A percentile compares a stretch with the other conserved stretches of the same genome.
Evolutionary conservation across 441 rosid species (phyloP).

Genomic region (Erodium chrysanthum): DNA sequence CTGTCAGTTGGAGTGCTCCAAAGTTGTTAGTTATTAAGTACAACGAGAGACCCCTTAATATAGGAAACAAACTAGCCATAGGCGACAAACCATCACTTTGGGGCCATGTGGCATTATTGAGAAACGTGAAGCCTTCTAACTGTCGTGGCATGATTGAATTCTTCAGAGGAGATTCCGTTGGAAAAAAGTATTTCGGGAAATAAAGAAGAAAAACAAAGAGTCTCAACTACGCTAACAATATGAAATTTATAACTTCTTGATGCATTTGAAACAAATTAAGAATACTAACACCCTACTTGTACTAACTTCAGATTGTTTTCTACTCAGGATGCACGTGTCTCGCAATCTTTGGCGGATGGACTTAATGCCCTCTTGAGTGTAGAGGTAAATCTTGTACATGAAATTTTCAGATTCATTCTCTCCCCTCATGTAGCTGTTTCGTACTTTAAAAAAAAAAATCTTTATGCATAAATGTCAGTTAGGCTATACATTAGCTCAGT

Average conservation of each 20-base stretch:
- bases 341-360: slow-evolving; percentile 83
- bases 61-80: too few relatives aligned
- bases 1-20: too few relatives aligned
- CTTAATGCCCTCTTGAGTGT: slow-evolving; percentile 82
- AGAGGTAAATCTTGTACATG: slow-evolving; percentile 53
- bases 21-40: too few relatives aligned
- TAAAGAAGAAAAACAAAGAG: too few relatives aligned
- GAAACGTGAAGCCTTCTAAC: too few relatives aligned
- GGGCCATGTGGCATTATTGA: too few relatives aligned
- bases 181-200: too few relatives aligned
- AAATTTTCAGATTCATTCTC: background rate
- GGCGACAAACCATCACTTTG: too few relatives aligned
- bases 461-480: background rate
- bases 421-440: slow-evolving; percentile 12
- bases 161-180: too few relatives aligned
- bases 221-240: background rate
- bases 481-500: background rate
- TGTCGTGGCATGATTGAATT: too few relatives aligned
- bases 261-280: slow-evolving; percentile 17
- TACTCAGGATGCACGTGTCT: slow-evolving; percentile 54
- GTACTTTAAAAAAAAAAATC: slow-evolving; percentile 2
- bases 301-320: slow-evolving; percentile 18
- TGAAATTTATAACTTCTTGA: slow-evolving; percentile 11
- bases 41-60: too few relatives aligned
- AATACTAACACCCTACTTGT: slow-evolving; percentile 10